A percentile compares a stretch with the other conserved stretches of the same genome.
Conservation (phyloP, 83 land plant genomes). For the Picea abies region DNA sequence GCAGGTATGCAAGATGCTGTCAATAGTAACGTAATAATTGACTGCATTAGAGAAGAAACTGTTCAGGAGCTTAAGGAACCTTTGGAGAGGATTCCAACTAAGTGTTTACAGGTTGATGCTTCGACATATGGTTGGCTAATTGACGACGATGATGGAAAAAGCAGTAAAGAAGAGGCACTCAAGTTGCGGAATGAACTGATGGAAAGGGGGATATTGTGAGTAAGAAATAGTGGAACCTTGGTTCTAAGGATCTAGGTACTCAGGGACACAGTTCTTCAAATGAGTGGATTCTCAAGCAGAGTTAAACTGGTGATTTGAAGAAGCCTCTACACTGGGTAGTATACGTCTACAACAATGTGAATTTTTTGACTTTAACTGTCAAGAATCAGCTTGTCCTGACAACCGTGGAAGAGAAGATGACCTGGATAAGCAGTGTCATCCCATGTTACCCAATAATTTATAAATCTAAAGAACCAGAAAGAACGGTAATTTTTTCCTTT, state of each 20-base stretch:
- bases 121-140: not conserved
- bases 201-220: slow-evolving; percentile 8
- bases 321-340: not conserved
- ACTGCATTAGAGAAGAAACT: not conserved
- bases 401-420: not conserved
- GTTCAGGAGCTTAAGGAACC: not conserved
- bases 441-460: not conserved
- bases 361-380: not conserved
- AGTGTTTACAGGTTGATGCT: not conserved
- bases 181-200: slow-evolving; percentile 10
- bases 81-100: slow-evolving; percentile 1
- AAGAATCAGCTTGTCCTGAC: not conserved
- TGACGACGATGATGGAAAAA: not conserved
- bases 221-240: not conserved
- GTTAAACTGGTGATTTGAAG: not conserved
- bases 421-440: not conserved
- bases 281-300: not conserved
- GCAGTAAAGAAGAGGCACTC: not conserved
- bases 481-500: not conserved
- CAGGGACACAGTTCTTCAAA: not conserved
- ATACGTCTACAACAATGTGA: not conserved
- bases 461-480: not conserved
- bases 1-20: not conserved
- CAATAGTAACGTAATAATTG: not conserved
- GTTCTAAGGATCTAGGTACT: not conserved